Base-by-base conservation (phyloP, 2,329 filamentous ascomycete species). In the Ophiostoma quercus region DNA sequence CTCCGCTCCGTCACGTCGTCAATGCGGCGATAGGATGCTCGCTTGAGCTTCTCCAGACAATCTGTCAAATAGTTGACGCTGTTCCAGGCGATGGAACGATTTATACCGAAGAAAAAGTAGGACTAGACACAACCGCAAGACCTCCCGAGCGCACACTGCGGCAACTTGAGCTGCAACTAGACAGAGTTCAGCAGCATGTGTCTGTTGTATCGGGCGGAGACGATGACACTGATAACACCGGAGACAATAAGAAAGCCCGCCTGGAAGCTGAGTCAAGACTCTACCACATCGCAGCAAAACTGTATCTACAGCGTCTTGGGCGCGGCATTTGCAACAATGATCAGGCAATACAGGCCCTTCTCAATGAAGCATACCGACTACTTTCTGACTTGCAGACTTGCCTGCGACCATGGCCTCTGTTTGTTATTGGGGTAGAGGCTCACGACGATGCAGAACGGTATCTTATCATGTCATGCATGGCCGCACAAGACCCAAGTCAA, bases 351-450 rank as follows among this genome's bases (percentile, higher is more conserved):
- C 34, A 41, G 19, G n/a, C 19, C 9, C 6, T 41, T 3, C 62
- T 65, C 16, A 34, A 41, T 34, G 62, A 65, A 19, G 62, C 62
- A 9, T 65, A 22, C 39, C 8, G 2, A 7, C 34, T 65, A 3
- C 19, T 65, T 0, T 5, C 3, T 1, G 19, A 54, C 2, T 57
- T 72, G 7, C 41, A 32, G 5, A 19, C n/a, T 39, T 73, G 72
- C 65, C 60, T 67, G 37, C 69, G 73, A 2, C 71, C 73, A 0
- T 73, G 70, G 71, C 60, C 71, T 2, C n/a, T 74, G 2, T 74
- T 74, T 47, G 66, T 74, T 43, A 51, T 74, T 3, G 73, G 70
- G 0, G 47, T 74, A 5, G 73, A 74, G 62, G 73, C 73, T 1
- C 69, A 72, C 3, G 66, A 67, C 5, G 73, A 73, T 1, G 67